A percentile compares a stretch with the other conserved stretches of the same genome.
Conservation (phyloP, 2,329 filamentous ascomycete genomes). For the Cytospora piceicola region DNA sequence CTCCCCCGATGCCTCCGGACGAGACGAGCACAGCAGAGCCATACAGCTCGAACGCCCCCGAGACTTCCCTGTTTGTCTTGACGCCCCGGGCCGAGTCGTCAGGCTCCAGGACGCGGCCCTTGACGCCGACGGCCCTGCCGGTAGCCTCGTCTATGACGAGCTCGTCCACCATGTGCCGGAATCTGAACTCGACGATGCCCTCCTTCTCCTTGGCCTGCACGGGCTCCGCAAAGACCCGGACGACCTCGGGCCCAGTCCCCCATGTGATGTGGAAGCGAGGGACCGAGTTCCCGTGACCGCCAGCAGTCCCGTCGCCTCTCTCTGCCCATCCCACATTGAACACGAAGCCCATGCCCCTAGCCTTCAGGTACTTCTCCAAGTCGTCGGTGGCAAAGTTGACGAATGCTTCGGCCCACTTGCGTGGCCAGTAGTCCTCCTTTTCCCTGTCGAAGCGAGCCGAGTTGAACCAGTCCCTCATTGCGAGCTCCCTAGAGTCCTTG, state of each 20-base stretch:
- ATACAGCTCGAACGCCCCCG: slow-evolving; percentile 56
- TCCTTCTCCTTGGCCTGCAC: slow-evolving; percentile 56
- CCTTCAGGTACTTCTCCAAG: slow-evolving; percentile 62
- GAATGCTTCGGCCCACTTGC: slow-evolving; percentile 65
- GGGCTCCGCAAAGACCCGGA: slow-evolving; percentile 61
- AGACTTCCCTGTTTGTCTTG: slow-evolving; percentile 52
- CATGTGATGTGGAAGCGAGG: slow-evolving; percentile 66
- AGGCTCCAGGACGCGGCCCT: slow-evolving; percentile 55
- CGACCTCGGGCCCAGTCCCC: slow-evolving; percentile 64
- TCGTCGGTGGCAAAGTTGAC: slow-evolving; percentile 64
- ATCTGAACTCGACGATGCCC: slow-evolving; percentile 58
- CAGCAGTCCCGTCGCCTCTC: slow-evolving; percentile 57
- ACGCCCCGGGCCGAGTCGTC: slow-evolving; percentile 56
- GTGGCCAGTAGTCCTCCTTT: slow-evolving; percentile 60
- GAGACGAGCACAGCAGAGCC: slow-evolving; percentile 59
- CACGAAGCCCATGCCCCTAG: slow-evolving; percentile 55
- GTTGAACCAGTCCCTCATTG: slow-evolving; percentile 62
- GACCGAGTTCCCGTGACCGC: slow-evolving; percentile 65
- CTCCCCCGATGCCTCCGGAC: slow-evolving; percentile 64
- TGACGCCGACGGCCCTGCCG: slow-evolving; percentile 57
- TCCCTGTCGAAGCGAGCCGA: slow-evolving; percentile 63
- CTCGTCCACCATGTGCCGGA: slow-evolving; percentile 61
- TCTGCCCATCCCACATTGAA: slow-evolving; percentile 65
- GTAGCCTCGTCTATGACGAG: slow-evolving; percentile 54
- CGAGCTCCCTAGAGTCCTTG: slow-evolving; percentile 59